phyloP scores from a whole-genome alignment of 2,329 filamentous ascomycete genomes.

The Cercospora canescens region DNA sequence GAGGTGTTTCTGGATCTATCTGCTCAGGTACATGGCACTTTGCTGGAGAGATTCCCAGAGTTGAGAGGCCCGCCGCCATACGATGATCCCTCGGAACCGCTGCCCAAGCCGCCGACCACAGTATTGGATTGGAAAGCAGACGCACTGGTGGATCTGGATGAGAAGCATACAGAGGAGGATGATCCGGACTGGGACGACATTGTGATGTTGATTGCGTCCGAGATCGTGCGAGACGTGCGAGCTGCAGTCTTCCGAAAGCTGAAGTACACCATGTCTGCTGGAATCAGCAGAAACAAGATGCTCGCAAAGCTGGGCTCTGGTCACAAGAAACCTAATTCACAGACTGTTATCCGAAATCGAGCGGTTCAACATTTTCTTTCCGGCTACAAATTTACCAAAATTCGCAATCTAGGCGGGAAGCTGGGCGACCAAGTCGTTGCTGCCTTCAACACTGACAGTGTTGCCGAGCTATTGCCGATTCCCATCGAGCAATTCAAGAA shows the following conservation, averaged over 20 bases:
- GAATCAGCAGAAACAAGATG: conserved; percentile 90
- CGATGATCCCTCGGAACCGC: conserved; percentile 65
- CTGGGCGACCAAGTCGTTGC: conserved; percentile 82
- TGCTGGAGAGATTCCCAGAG: conserved; percentile 77
- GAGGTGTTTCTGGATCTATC: conserved; percentile 95
- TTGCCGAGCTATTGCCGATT: conserved; percentile 72
- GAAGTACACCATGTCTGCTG: conserved; percentile 88
- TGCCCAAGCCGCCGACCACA: conserved; percentile 72
- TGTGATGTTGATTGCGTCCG: conserved; percentile 79
- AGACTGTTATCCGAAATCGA: conserved; percentile 89
- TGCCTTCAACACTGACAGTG: conserved; percentile 77
- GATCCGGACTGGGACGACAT: conserved; percentile 98
- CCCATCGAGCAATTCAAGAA: conserved; percentile 74
- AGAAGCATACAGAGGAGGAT: conserved; percentile 68
- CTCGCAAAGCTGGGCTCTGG: conserved; percentile 89
- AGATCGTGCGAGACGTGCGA: conserved; percentile 80
- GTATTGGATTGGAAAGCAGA: conserved; percentile 82
- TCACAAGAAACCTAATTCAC: conserved; percentile 89
- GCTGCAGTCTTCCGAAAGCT: conserved; percentile 67
- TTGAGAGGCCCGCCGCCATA: conserved; percentile 67
- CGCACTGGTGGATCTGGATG: conserved; percentile 48
- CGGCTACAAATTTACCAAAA: conserved; percentile 90
- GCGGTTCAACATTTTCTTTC: conserved; percentile 77
- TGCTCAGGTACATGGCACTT: conserved; percentile 72
- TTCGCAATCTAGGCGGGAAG: conserved; percentile 92